Conservation (phyloP, 2,329 filamentous ascomycete genomes). For the Fusarium bulbicola region DNA sequence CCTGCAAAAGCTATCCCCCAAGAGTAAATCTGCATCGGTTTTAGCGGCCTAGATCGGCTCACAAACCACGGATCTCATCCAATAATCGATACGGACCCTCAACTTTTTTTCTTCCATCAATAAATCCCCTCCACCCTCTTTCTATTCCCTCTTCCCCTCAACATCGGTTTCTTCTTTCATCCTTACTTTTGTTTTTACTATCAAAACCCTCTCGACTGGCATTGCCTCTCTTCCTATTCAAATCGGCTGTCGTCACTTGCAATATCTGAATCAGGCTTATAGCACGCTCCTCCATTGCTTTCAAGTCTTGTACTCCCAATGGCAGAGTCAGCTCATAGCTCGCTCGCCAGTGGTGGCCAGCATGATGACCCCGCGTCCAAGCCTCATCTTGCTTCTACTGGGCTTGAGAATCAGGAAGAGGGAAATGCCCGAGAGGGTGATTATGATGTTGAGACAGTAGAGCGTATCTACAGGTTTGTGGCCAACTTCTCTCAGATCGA, state of each 20-base stretch:
- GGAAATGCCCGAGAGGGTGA: slow-evolving; percentile 48
- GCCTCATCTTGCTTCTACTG: slow-evolving; percentile 30
- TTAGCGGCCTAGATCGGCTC: slow-evolving; percentile 39
- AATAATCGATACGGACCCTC: background rate
- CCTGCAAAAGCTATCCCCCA: slow-evolving; percentile 16
- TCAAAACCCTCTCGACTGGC: slow-evolving; percentile 32
- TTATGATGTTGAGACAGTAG: slow-evolving; percentile 62
- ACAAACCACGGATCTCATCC: slow-evolving; percentile 8
- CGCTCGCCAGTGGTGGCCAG: slow-evolving; percentile 48
- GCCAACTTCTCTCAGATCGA: background rate
- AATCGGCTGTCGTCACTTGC: background rate
- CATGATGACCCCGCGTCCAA: slow-evolving; percentile 33
- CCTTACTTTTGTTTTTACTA: background rate
- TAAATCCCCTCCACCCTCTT: slow-evolving; percentile 26
- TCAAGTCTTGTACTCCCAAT: slow-evolving; percentile 54
- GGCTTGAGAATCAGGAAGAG: slow-evolving; percentile 44
- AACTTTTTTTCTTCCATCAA: slow-evolving; percentile 7
- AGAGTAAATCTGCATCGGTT: slow-evolving; percentile 24
- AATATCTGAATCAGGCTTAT: slow-evolving; percentile 46
- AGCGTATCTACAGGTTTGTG: slow-evolving; percentile 58
- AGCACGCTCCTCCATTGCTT: slow-evolving; percentile 64
- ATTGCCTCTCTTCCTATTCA: slow-evolving; percentile 34
- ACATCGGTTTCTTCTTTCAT: slow-evolving; percentile 2
- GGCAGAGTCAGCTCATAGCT: slow-evolving; percentile 48
- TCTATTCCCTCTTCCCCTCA: slow-evolving; percentile 11